A percentile compares a stretch with the other conserved stretches of the same genome.
Conservation (phyloP, 768 basidiomycete genomes). For the Suillus fuscotomentosus region DNA sequence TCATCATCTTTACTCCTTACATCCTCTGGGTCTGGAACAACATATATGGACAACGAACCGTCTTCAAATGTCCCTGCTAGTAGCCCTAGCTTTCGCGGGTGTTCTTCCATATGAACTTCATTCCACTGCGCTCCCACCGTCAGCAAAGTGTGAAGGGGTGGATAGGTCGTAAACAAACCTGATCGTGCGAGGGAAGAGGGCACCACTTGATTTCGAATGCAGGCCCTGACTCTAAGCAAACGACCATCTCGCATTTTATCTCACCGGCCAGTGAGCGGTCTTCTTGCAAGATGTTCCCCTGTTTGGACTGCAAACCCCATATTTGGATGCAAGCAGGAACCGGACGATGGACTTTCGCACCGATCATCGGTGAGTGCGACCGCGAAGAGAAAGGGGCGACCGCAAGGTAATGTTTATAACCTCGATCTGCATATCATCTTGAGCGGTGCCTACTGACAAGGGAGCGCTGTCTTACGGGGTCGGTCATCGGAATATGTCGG, state of each 20-base stretch:
- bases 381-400: slow-evolving; percentile 71
- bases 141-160: not conserved
- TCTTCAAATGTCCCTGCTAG: slow-evolving; percentile 86
- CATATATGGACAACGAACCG: slow-evolving; percentile 76
- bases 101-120: slow-evolving; percentile 14
- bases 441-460: not conserved
- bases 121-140: slow-evolving; percentile 20
- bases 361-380: slow-evolving; percentile 64
- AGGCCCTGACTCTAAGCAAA: slow-evolving; percentile 81
- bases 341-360: slow-evolving; percentile 54
- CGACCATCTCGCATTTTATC: slow-evolving; percentile 78
- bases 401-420: slow-evolving; percentile 78
- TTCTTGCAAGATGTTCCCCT: slow-evolving; percentile 24
- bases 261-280: slow-evolving; percentile 16
- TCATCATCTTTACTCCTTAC: slow-evolving; percentile 32
- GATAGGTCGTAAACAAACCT: slow-evolving; percentile 28
- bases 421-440: slow-evolving; percentile 39
- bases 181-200: slow-evolving; percentile 80
- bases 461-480: slow-evolving; percentile 38
- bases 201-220: slow-evolving; percentile 90
- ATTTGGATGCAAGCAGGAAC: slow-evolving; percentile 78
- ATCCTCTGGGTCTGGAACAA: slow-evolving; percentile 75
- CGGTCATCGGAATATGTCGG: slow-evolving; percentile 67
- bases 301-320: slow-evolving; percentile 56
- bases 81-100: slow-evolving; percentile 69